Evolutionary conservation across 768 basidiomycete genomes (phyloP).

Genomic region (Postia placenta): DNA sequence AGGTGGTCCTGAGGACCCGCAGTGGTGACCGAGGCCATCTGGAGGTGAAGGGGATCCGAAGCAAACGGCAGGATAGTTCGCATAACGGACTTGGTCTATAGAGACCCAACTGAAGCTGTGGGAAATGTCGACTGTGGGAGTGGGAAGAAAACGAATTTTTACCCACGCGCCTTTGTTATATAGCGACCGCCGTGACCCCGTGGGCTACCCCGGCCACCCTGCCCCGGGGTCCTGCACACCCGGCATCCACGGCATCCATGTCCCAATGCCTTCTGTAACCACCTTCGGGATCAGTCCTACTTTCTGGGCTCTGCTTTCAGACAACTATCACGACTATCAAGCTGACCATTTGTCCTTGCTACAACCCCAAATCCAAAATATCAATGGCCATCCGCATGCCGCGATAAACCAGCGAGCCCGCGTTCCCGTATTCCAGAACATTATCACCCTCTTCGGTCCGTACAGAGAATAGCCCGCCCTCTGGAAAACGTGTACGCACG

Average conservation of each 20-base stretch:
- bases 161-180: conserved; percentile 28
- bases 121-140: conserved; percentile 37
- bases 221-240: conserved; percentile 25
- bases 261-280: too few relatives aligned
- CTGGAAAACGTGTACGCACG: too few relatives aligned
- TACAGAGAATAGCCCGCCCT: conserved; percentile 12
- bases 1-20: conserved; percentile 26
- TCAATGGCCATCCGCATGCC: conserved; percentile 19
- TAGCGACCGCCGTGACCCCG: conserved; percentile 22
- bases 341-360: too few relatives aligned
- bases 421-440: conserved; percentile 9
- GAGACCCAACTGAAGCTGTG: conserved; percentile 29
- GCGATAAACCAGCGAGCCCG: conserved; percentile 16
- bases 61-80: conserved; percentile 22
- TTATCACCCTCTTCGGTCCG: conserved; percentile 9
- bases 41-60: conserved; percentile 35
- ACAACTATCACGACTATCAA: too few relatives aligned
- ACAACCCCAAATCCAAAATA: conserved; percentile 4
- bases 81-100: conserved; percentile 16
- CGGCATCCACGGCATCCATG: too few relatives aligned
- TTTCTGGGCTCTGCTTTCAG: too few relatives aligned
- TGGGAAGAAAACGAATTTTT: conserved; percentile 36
- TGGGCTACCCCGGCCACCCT: conserved; percentile 13
- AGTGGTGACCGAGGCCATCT: conserved; percentile 34
- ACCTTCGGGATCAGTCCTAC: too few relatives aligned